Evolutionary conservation across 2,329 filamentous ascomycete species (phyloP).

Genomic region (Fusarium oligoseptatum): DNA sequence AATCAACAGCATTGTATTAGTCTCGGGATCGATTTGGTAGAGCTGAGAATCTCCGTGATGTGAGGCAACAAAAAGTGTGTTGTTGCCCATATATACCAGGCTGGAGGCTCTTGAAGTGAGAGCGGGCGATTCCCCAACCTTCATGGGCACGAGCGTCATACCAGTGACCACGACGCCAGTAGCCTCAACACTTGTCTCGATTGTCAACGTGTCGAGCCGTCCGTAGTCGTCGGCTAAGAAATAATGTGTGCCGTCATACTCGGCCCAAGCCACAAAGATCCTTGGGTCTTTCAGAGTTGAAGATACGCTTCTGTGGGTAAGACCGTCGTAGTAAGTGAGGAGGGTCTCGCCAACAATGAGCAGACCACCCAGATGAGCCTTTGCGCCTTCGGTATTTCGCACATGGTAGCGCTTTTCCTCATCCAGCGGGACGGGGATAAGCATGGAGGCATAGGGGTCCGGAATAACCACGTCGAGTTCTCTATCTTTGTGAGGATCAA

Average conservation of each 20-base stretch:
- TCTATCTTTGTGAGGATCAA: slow-evolving; percentile 68
- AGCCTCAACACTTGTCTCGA: slow-evolving; percentile 76
- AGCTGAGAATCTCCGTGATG: slow-evolving; percentile 95
- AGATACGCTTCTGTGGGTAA: slow-evolving; percentile 75
- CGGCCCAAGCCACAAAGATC: slow-evolving; percentile 92
- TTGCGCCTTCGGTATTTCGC: slow-evolving; percentile 65
- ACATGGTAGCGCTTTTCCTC: slow-evolving; percentile 72
- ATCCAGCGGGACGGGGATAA: slow-evolving; percentile 73
- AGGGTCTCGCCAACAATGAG: slow-evolving; percentile 84
- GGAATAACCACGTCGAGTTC: slow-evolving; percentile 66
- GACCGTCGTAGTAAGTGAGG: slow-evolving; percentile 87
- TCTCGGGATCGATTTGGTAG: slow-evolving; percentile 66
- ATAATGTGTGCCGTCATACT: slow-evolving; percentile 84
- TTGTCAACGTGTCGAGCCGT: slow-evolving; percentile 84
- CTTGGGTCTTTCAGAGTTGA: slow-evolving; percentile 78
- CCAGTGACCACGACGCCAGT: slow-evolving; percentile 75
- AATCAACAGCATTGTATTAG: slow-evolving; percentile 69
- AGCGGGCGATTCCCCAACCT: slow-evolving; percentile 44
- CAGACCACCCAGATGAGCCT: slow-evolving; percentile 75
- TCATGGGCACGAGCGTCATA: slow-evolving; percentile 73
- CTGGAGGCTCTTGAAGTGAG: slow-evolving; percentile 80
- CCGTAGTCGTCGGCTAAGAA: slow-evolving; percentile 95
- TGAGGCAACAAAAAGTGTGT: slow-evolving; percentile 87
- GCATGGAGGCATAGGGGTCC: slow-evolving; percentile 69
- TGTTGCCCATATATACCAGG: slow-evolving; percentile 81